These are phyloP conservation scores for Solanum acaule DNA, from an alignment of 257 asterid species.

Conservation along the genomic window DNA sequence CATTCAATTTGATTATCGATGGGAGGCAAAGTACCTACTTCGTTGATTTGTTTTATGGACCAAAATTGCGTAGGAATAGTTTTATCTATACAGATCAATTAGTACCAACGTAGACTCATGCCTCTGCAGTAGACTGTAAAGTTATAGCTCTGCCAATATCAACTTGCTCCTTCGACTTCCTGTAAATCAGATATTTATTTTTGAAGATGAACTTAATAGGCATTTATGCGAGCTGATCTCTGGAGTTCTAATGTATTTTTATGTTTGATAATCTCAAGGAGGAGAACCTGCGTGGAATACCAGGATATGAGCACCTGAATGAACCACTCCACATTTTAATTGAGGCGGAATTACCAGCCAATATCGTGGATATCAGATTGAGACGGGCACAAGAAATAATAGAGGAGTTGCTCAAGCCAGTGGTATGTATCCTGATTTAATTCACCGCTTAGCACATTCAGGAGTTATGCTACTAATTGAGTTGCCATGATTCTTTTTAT, in stretches of 20 bases:
- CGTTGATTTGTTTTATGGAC: background rate
- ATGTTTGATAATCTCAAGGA: conserved; percentile 40
- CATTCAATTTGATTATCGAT: background rate
- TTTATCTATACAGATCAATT: background rate
- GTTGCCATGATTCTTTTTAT: background rate
- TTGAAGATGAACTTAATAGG: background rate
- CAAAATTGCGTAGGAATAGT: background rate
- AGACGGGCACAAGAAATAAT: conserved; percentile 86
- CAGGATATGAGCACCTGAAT: conserved; percentile 93
- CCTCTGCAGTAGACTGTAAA: background rate
- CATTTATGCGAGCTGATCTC: background rate
- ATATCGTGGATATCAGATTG: conserved; percentile 59
- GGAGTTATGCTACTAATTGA: background rate
- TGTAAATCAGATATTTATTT: background rate
- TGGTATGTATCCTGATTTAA: conserved; percentile 34
- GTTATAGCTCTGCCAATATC: background rate
- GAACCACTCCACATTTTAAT: conserved; percentile 82
- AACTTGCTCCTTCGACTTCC: background rate
- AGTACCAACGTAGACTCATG: background rate
- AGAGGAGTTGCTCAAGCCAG: conserved; percentile 88
- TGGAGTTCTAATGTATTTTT: background rate
- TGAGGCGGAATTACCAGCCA: conserved; percentile 94
- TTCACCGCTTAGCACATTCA: too few species aligned
- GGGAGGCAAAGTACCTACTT: background rate
- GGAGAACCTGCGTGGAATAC: conserved; percentile 82